Evolutionary conservation across 2,329 filamentous ascomycete genomes (phyloP).

Genomic region (Fusarium siculi): DNA sequence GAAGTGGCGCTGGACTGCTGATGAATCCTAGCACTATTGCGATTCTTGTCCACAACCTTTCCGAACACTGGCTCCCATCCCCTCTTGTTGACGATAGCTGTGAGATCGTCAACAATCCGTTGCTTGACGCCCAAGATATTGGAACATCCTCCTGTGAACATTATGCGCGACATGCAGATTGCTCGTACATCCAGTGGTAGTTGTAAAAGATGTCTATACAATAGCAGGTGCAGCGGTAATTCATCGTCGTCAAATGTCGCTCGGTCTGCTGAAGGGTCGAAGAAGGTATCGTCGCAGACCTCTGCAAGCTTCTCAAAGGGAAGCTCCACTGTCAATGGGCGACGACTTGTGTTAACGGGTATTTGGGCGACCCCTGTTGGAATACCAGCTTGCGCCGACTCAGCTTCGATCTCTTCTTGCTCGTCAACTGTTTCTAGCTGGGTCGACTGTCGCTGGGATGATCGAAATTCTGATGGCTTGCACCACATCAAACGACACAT

Average conservation of each 20-base stretch:
- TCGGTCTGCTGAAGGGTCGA: conserved; percentile 64
- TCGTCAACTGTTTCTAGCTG: conserved; percentile 63
- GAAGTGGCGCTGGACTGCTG: conserved; percentile 44
- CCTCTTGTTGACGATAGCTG: conserved; percentile 69
- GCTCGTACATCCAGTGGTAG: conserved; percentile 85
- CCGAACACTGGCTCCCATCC: conserved; percentile 84
- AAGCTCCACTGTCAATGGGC: conserved; percentile 68
- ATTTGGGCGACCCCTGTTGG: conserved; percentile 52
- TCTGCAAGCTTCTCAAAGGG: conserved; percentile 77
- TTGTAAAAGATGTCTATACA: conserved; percentile 79
- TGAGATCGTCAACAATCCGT: conserved; percentile 80
- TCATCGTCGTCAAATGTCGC: conserved; percentile 86
- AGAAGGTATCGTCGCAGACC: conserved; percentile 80
- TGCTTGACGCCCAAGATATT: conserved; percentile 81
- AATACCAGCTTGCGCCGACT: conserved; percentile 37
- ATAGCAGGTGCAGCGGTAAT: conserved; percentile 77
- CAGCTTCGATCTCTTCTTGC: conserved; percentile 63
- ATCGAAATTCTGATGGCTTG: conserved; percentile 48
- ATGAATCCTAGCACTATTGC: conserved; percentile 56
- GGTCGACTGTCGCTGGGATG: conserved; percentile 52
- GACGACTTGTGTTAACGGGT: conserved; percentile 58
- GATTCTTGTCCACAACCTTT: conserved; percentile 69
- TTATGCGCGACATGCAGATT: conserved; percentile 86
- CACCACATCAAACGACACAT: conserved; percentile 84
- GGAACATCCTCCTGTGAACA: conserved; percentile 86